Evolutionary conservation across 352 stramenopile genomes (phyloP), one percentile per base, ranked within the genome.

Genomic region (Globisporangium paroecandrum): DNA sequence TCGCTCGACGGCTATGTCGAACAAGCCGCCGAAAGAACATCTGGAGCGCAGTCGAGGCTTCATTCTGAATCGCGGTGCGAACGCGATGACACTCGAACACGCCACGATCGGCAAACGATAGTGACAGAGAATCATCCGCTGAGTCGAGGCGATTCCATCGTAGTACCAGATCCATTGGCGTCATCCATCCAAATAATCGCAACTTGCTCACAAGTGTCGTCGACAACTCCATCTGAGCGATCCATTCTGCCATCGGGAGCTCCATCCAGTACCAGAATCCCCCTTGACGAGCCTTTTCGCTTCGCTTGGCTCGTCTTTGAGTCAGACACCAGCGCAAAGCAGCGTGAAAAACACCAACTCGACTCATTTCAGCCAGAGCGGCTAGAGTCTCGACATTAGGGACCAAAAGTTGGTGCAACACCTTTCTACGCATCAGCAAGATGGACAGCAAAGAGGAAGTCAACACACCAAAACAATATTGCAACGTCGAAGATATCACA

Each of bases 221-320:
- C 0, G 62, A 61, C 46, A 73, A 47, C 0, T 75, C 9, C 0
- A 77, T 56, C 54, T 61, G 57, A 4, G 63, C 4, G 10, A 81
- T n/a, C 78, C 78, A 86, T 60, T 69, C 65, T 1, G 22, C 2
- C 76, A 81, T 83, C 1, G 78, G 64, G 6, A 81, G 46, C 18
- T 81, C 75, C 9, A 86, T 57, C 77, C 76, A 84, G 60, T 68
- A 65, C 69, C 78, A 80, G 10, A 84, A 63, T 4, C 74, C 70
- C 25, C 73, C 75, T 29, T 62, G n/a, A 25, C 54, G 70, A 27
- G 70, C 74, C 1, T 43, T 64, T 27, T 60, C 38, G 54, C 75
- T 77, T 41, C 66, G 61, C 9, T 64, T 66, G 8, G 49, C 22
- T 59, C 75, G 77, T 43, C 70, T 74, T 4, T 46, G 63, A 32